Evolutionary conservation across 2,329 filamentous ascomycete genomes (phyloP), one percentile per base, ranked within the genome.

Genomic region (Aspergillus ibericus): DNA sequence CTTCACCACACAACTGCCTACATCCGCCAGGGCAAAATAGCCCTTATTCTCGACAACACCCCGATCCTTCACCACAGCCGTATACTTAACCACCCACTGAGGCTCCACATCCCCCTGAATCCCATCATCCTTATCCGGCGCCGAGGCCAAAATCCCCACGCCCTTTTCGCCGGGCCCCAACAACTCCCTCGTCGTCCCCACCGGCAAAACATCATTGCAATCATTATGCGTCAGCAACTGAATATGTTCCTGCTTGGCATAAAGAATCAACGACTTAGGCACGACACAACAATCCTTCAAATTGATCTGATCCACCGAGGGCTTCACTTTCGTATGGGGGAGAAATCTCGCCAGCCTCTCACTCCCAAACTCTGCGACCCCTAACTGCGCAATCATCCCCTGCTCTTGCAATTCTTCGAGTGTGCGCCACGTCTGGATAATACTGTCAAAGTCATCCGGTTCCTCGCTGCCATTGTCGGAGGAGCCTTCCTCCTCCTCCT

Each of bases 1-100:
- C 59, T 54, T 55, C 49, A 60, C 10, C 53, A 78, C 72, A 64
- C 77, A 79, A 56, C 81, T 79, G 48, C 80, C 79, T 64, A 95
- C 76, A 71, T 92, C 88, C 3, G 93, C 93, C 18, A 88, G 86
- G 1, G 93, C 93, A 80, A 97, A 97, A 76, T 97, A 98, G 7
- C 95, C 95, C 81, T 98, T 99, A 73, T 95, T 96, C 81, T 99
- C 95, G 64, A 99, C 93, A 8, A 99, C 95, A 13, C 95, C 95
- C 55, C 95, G 83, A 73, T 98, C 90, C 74, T 90, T 90, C 40
- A 98, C 91, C 59, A 98, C 93, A 1, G 95, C 95, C 36, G 93
- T 97, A 74, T 99, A 99, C 74, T 98, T 96, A 66, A 93, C 89
- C 27, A 98, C 95, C 93, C 95, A 99, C 72, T 93, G 88, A 27